Base-by-base conservation (phyloP, 768 basidiomycete species). In the Psilocybe sp. region DNA sequence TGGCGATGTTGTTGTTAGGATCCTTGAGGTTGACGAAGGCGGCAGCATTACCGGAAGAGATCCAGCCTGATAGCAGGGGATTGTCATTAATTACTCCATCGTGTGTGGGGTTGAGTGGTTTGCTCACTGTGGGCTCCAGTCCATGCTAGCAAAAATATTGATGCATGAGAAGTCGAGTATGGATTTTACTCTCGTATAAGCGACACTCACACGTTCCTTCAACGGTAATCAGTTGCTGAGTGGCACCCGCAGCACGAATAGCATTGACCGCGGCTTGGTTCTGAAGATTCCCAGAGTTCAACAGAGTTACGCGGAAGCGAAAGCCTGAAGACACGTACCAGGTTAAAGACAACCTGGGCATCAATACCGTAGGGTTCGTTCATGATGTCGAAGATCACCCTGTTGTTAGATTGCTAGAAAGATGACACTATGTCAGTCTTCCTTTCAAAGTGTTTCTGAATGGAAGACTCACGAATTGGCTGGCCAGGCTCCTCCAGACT, bases 211-310 rank as follows among this genome's bases (percentile, higher is more conserved):
- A 63, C 14, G 70, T 72, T 60, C 68, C 62, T 64, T 79, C 78
- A 16, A 76, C 76, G 34, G 75, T 65, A 47, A 78, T 78, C 13
- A 77, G 66, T 50, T 78, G 78, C 6, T 68, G 75, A 4, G 84
- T 85, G 14, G 85, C 85, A 50, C 86, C 85, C 36, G 69, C 70
- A 9, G 79, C 64, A 57, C 85, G 75, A 56, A 88, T 82, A 53
- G 79, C 82, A 59, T 84, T 82, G 52, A 88, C 69, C 5, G 80
- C 82, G 37, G 80, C 80, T 76, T 87, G 85, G 64, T 76, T 77
- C 81, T 75, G 39, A 14, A 49, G 40, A 43, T 16, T 41, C 4
- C 13, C 13, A 10, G n/a, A 40, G 15, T 16, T 36, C 62, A 49
- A 46, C 32, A 11, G 10, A 15, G 31, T 42, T 15, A 5, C 14